phyloP scores from a whole-genome alignment of 192 early-diverging fungal genomes.

The Entomortierella lignicola region DNA sequence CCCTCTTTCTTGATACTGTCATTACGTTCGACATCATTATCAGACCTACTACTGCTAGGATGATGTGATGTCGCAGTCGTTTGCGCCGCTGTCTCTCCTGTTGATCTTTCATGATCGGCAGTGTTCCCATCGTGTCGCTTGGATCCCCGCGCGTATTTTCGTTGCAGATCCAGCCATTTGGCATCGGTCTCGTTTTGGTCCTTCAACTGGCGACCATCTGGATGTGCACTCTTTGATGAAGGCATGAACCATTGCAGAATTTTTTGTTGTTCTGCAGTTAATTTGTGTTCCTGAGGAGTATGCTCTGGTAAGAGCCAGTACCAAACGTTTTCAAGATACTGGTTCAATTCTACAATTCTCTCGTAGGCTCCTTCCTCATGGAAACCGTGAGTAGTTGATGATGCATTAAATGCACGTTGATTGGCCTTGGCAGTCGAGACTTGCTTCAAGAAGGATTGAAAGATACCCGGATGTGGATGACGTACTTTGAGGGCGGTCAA shows the following conservation, averaged over 20 bases:
- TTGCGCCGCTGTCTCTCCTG: too few species aligned
- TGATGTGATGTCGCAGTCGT: background rate
- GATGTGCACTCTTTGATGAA: constrained; percentile 10
- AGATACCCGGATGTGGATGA: constrained; percentile 34
- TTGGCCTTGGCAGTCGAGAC: constrained; percentile 46
- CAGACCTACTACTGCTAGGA: background rate
- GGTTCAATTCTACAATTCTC: constrained; percentile 35
- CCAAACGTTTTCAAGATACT: constrained; percentile 49
- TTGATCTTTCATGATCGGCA: too few species aligned
- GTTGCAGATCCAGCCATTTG: background rate
- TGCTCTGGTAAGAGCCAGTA: constrained; percentile 30
- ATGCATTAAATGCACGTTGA: constrained; percentile 53
- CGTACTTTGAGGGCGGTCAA: constrained; percentile 24
- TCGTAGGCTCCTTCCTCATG: constrained; percentile 47
- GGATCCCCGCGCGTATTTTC: background rate
- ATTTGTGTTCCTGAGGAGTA: background rate
- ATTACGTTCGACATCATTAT: background rate
- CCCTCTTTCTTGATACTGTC: background rate
- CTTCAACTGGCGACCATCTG: constrained; percentile 44
- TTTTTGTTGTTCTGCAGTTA: constrained; percentile 18
- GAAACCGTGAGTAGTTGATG: constrained; percentile 47
- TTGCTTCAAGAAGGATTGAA: constrained; percentile 28
- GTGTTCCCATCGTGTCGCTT: background rate
- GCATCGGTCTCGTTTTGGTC: constrained; percentile 7
- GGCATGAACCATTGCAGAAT: constrained; percentile 53